Conservation (phyloP, 75 land plant genomes). For the Cunninghamia lanceolata region DNA sequence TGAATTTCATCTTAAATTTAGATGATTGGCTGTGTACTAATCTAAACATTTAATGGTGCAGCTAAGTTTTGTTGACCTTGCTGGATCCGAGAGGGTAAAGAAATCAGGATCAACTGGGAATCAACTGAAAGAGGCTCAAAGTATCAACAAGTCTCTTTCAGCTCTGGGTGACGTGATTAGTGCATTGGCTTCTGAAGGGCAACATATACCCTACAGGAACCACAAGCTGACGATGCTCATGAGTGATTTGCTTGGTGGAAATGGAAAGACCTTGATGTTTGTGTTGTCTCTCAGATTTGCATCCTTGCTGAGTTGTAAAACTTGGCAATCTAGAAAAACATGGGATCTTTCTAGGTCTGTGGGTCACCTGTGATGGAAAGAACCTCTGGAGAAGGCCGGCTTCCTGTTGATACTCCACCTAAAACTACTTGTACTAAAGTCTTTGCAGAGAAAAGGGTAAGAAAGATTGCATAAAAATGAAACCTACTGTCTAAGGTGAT, state of each 20-base stretch:
- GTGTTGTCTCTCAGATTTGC: no score
- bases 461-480: no score
- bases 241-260: slow-evolving; percentile 99
- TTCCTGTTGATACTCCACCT: no score
- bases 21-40: neutral
- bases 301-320: no score
- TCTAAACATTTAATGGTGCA: slow-evolving; percentile 26
- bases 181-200: slow-evolving; percentile 80
- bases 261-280: slow-evolving; percentile 99
- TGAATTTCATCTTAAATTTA: neutral
- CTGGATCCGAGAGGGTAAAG: slow-evolving; percentile 98
- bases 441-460: no score
- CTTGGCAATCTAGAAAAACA: no score
- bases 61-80: slow-evolving; percentile 97
- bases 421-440: no score
- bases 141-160: slow-evolving; percentile 96
- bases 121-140: slow-evolving; percentile 95
- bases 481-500: no score
- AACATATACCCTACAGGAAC: slow-evolving; percentile 94
- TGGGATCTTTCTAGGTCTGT: no score
- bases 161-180: slow-evolving; percentile 98
- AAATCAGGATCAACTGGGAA: slow-evolving; percentile 89
- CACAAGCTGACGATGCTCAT: slow-evolving; percentile 98
- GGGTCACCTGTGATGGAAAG: no score
- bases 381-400: no score